phyloP scores from a whole-genome alignment of 331 rosid species.

The Arachis monticola region DNA sequence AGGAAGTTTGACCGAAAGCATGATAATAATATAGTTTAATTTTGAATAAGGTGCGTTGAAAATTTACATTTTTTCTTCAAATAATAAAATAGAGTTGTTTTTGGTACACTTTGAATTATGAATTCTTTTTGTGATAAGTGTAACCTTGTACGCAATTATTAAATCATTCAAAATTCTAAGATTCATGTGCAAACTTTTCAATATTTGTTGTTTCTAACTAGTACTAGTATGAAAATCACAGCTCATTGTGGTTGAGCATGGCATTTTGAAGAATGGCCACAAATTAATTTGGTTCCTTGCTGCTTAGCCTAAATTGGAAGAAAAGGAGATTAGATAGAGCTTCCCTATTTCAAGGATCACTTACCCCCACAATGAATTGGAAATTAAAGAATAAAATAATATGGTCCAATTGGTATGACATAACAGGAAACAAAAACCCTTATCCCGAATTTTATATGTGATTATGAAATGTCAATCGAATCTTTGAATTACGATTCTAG shows the following conservation, averaged over 20 bases:
- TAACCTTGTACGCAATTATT: constrained; percentile 22
- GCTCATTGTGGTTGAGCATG: not conserved
- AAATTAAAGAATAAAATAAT: constrained; percentile 43
- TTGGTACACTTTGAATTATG: too few relatives aligned
- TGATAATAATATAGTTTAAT: not conserved
- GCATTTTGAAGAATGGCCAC: constrained; percentile 17
- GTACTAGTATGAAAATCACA: constrained; percentile 23
- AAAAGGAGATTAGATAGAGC: constrained; percentile 11
- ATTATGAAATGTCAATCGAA: constrained; percentile 32
- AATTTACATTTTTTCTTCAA: too few relatives aligned
- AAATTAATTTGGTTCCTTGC: constrained; percentile 17
- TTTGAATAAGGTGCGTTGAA: too few relatives aligned
- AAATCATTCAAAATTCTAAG: constrained; percentile 14
- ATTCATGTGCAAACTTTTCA: constrained; percentile 20
- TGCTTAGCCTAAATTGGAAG: constrained; percentile 22
- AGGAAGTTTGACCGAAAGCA: not conserved
- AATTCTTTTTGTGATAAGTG: too few relatives aligned
- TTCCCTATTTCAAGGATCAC: constrained; percentile 34
- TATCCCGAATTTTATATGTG: constrained; percentile 29
- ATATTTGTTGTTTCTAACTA: constrained; percentile 23
- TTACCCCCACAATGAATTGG: constrained; percentile 40
- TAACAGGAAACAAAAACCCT: constrained; percentile 30
- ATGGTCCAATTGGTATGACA: constrained; percentile 24
- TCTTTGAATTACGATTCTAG: constrained; percentile 35
- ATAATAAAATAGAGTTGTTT: too few relatives aligned